Conservation (phyloP, 257 asterid genomes). For the Solanum lycopersicoides region DNA sequence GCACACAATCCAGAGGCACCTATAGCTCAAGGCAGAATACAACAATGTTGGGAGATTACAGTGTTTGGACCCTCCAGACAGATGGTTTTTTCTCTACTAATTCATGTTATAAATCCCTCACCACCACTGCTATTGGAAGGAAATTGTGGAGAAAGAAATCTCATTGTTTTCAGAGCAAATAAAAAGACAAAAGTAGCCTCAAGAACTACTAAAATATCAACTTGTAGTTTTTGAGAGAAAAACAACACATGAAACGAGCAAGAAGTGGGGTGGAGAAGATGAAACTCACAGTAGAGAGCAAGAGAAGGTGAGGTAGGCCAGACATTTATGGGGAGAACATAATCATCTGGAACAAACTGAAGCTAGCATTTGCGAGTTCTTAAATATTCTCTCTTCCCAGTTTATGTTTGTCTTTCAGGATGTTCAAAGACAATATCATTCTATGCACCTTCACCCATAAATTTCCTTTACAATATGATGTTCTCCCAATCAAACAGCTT, state of each 20-base stretch:
- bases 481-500: neutral
- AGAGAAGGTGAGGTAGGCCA: neutral
- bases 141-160: neutral
- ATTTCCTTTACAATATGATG: neutral
- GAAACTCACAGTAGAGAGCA: neutral
- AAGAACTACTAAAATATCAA: neutral
- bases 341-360: neutral
- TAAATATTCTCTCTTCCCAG: neutral
- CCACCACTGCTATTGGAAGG: neutral
- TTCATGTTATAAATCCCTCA: neutral
- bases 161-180: neutral
- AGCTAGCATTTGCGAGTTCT: neutral
- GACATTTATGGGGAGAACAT: neutral
- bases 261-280: neutral
- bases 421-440: neutral
- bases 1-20: neutral
- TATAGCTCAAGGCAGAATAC: neutral
- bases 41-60: neutral
- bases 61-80: neutral
- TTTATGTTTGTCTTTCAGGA: neutral
- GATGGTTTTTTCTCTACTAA: neutral
- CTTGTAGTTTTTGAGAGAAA: neutral
- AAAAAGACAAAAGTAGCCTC: neutral
- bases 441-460: neutral
- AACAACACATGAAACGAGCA: neutral